Percentiles rank a stretch among this genome's conserved stretches.
Conservation (phyloP, 805 yeast genomes). For the Yamadazyma insecticola region DNA sequence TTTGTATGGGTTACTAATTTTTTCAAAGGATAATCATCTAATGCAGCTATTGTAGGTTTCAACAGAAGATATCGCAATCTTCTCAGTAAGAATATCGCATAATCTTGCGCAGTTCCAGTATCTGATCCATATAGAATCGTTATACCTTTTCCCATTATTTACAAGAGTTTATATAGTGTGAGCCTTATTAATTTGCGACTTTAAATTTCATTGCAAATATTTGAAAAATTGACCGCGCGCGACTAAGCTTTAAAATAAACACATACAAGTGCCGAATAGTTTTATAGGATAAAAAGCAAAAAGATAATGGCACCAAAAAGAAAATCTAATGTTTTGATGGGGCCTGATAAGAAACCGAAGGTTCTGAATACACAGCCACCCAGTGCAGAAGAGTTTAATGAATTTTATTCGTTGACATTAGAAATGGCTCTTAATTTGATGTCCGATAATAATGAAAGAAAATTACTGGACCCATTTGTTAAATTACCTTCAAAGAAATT, state of each 20-base stretch:
- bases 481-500: constrained; percentile 32
- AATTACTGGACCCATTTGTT: constrained; percentile 23
- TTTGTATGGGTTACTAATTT: constrained; percentile 45
- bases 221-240: no score
- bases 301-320: constrained; percentile 22
- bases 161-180: no score
- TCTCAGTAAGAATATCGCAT: constrained; percentile 60
- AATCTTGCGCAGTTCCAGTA: constrained; percentile 87
- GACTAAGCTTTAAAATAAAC: no score
- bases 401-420: constrained; percentile 28
- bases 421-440: constrained; percentile 25
- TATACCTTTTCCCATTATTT: no score
- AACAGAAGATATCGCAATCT: constrained; percentile 52
- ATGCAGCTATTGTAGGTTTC: constrained; percentile 42
- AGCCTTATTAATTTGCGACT: no score
- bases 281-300: no score
- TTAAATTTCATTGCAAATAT: no score
- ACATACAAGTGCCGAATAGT: no score
- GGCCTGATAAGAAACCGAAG: constrained; percentile 10
- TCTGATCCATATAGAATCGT: constrained; percentile 85
- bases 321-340: constrained; percentile 12
- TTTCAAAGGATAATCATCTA: constrained; percentile 60
- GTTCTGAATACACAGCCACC: not conserved
- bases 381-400: constrained; percentile 18
- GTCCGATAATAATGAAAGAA: constrained; percentile 24